These are phyloP conservation scores for Cytospora piceae DNA, from an alignment of 2,329 filamentous ascomycete genomes.

Conservation along the genomic window DNA sequence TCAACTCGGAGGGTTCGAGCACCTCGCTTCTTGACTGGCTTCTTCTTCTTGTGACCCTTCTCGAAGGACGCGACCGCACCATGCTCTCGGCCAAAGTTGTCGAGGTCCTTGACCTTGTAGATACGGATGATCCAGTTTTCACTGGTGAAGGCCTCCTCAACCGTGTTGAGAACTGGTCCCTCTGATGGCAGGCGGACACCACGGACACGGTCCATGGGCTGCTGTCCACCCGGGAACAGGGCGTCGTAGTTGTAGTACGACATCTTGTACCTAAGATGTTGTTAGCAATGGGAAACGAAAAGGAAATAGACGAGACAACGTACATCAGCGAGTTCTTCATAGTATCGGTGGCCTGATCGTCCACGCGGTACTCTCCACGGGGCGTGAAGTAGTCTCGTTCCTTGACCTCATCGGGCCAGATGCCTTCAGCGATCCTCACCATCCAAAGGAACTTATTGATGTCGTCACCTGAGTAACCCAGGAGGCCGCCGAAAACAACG, in stretches of 20 bases:
- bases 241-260: constrained; percentile 97
- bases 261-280: constrained; percentile 89
- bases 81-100: constrained; percentile 93
- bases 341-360: constrained; percentile 88
- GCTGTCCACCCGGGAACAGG: constrained; percentile 90
- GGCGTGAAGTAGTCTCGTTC: constrained; percentile 95
- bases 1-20: constrained; percentile 73
- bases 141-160: constrained; percentile 97
- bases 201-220: constrained; percentile 89
- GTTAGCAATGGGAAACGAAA: constrained; percentile 36
- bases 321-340: constrained; percentile 99
- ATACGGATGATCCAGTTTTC: constrained; percentile 99
- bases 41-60: constrained; percentile 83
- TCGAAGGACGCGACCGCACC: constrained; percentile 70
- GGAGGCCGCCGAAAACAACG: constrained; percentile 90
- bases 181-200: constrained; percentile 78
- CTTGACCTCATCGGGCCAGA: constrained; percentile 99
- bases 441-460: constrained; percentile 99
- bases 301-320: constrained; percentile 45
- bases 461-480: constrained; percentile 97
- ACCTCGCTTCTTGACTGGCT: constrained; percentile 71
- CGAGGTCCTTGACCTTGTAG: constrained; percentile 99
- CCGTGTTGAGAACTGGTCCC: constrained; percentile 80
- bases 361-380: constrained; percentile 92
- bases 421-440: constrained; percentile 98